These are phyloP conservation scores for Orbilia brochopaga DNA, from an alignment of 2,329 filamentous ascomycete genomes.

Conservation along the genomic window DNA sequence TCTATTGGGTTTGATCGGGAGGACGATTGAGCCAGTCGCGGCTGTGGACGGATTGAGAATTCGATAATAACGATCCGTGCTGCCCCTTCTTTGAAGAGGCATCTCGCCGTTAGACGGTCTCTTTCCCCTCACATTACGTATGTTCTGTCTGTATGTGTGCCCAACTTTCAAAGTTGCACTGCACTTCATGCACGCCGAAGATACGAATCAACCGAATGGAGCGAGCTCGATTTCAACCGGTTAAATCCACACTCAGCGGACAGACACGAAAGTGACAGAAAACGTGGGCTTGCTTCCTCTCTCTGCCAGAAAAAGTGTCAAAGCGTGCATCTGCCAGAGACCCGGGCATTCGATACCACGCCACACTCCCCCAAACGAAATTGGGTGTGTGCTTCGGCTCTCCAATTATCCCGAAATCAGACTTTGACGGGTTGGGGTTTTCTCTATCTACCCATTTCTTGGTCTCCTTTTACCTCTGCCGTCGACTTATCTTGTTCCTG, in stretches of 20 bases:
- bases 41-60: neutral
- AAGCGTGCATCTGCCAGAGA: conserved; percentile 33
- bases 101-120: neutral
- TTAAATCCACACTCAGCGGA: conserved; percentile 18
- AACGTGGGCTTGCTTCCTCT: conserved; percentile 12
- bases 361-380: conserved; percentile 33
- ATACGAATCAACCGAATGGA: conserved; percentile 6
- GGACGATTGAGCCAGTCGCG: neutral
- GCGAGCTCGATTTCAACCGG: conserved; percentile 34
- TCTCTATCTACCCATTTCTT: conserved; percentile 7
- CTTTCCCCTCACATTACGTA: neutral
- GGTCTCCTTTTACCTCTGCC: conserved; percentile 11
- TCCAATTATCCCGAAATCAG: conserved; percentile 20
- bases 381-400: conserved; percentile 19
- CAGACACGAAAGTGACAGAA: neutral
- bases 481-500: conserved; percentile 8
- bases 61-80: neutral
- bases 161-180: neutral
- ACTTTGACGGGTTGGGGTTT: conserved; percentile 17
- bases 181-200: too few relatives aligned
- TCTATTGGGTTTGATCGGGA: neutral
- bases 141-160: neutral
- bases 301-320: conserved; percentile 23
- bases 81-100: neutral
- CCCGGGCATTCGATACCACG: conserved; percentile 36